phyloP scores from a whole-genome alignment of 352 stramenopile species.

The Pythium grandisporangium region DNA sequence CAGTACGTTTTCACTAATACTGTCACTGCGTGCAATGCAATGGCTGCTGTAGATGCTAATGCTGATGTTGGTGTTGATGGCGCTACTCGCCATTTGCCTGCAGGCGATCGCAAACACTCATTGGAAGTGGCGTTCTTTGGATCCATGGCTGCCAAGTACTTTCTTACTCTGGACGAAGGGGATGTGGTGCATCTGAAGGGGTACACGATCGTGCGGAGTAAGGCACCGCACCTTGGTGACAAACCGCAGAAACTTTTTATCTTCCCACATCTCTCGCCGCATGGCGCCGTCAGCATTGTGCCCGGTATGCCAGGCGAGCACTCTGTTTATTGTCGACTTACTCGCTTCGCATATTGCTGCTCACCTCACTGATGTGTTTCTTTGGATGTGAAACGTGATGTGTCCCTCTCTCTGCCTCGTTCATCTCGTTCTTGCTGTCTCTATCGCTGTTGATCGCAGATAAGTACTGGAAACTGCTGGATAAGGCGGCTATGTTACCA shows the following conservation, averaged over 20 bases:
- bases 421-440: not conserved
- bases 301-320: constrained; percentile 13
- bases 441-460: constrained; percentile 12
- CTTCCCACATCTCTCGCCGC: constrained; percentile 7
- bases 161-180: constrained; percentile 37
- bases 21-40: too few species aligned
- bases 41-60: not conserved
- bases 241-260: constrained; percentile 10
- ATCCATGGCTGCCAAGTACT: constrained; percentile 51
- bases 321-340: too few species aligned
- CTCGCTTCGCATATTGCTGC: too few species aligned
- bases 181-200: constrained; percentile 46
- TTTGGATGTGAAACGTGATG: too few species aligned
- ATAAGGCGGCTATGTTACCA: constrained; percentile 20
- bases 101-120: constrained; percentile 30
- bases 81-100: not conserved
- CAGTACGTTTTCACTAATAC: too few species aligned
- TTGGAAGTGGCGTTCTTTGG: constrained; percentile 64
- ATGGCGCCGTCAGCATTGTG: constrained; percentile 9
- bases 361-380: too few species aligned
- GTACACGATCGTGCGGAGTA: constrained; percentile 13
- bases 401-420: too few species aligned
- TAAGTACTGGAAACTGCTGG: constrained; percentile 47
- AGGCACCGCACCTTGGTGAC: not conserved
- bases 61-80: not conserved